Evolutionary conservation across 352 stramenopile species (phyloP).

Genomic region (Globisporangium abappressorium): DNA sequence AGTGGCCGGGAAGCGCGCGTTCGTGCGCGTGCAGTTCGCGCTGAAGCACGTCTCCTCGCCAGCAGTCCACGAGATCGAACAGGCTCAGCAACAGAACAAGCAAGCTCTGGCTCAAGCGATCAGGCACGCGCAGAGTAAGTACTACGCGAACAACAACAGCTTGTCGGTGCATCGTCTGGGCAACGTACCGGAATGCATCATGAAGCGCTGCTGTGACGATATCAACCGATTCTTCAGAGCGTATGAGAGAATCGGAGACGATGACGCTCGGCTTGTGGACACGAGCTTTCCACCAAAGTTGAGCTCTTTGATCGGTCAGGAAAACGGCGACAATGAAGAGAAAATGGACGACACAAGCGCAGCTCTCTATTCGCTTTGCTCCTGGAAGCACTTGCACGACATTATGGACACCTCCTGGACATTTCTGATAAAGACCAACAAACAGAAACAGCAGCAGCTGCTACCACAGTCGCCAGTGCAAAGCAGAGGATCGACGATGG

Average conservation of each 20-base stretch:
- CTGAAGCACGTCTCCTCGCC: background rate
- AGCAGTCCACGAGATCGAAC: conserved; percentile 11
- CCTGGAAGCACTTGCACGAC: conserved; percentile 30
- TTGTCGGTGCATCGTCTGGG: conserved; percentile 12
- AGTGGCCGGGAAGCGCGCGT: conserved; percentile 24
- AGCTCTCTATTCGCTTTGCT: conserved; percentile 18
- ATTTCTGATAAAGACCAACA: conserved; percentile 16
- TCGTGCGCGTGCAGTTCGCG: conserved; percentile 44
- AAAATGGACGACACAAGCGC: background rate
- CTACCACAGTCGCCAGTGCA: background rate
- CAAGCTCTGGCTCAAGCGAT: background rate
- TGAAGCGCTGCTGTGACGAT: conserved; percentile 24
- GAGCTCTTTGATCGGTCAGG: background rate
- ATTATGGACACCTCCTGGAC: conserved; percentile 26
- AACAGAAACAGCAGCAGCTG: background rate
- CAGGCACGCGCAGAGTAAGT: background rate
- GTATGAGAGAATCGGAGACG: background rate
- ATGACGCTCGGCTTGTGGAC: conserved; percentile 36
- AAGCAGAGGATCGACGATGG: background rate
- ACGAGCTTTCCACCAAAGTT: conserved; percentile 22
- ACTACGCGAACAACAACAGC: conserved; percentile 1
- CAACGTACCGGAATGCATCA: conserved; percentile 6
- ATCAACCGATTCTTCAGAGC: conserved; percentile 38
- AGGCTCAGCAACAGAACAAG: background rate
- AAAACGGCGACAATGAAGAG: background rate